Evolutionary conservation across 2,329 filamentous ascomycete species (phyloP), one percentile per base, ranked within the genome.

Genomic region (Paradendryphiella salina): DNA sequence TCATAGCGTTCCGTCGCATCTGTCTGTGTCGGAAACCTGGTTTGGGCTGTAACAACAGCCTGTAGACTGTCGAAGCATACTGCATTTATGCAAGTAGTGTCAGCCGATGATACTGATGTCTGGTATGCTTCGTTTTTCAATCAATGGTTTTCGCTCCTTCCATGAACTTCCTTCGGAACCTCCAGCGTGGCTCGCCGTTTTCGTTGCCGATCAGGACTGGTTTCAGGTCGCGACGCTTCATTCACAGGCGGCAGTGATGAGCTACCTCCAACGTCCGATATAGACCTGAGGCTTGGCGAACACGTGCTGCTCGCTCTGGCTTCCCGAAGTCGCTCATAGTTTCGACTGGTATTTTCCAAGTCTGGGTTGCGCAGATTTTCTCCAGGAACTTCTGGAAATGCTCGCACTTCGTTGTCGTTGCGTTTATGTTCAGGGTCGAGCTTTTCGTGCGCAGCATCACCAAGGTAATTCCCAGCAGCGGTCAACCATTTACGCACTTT

Each of bases 301-400:
- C 76, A 74, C 45, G 77, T 79, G 31, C 69, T 59, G 13, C 37
- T 64, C 0, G 70, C 65, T 54, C 76, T 70, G 58, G 3, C 71
- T 63, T 59, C 75, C 65, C 4, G 77, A 75, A 42, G 64, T 11
- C 52, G 63, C 32, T 76, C 77, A 49, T 78, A 83, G 4, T 64
- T 60, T 23, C 74, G 67, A 37, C 69, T 73, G 20, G 79, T 76
- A 3, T 70, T 57, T 14, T 53, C 43, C 1, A 83, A 61, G 0
- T 64, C 58, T 0, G 57, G 62, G 38, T 83, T 83, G 23, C 80
- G 75, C 2, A 68, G 52, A 1, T 54, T 59, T 56, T 85, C 82
- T 2, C 81, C 83, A 0, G 83, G 83, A 0, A 83, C 73, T 46
- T 79, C 76, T 0, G 83, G 83, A 39, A 79, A 86, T n/a, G 75